Percentiles rank a stretch among this genome's conserved stretches.
Evolutionary conservation across 805 yeast genomes (phyloP).

Genomic region (Naumovozyma dairenensis): DNA sequence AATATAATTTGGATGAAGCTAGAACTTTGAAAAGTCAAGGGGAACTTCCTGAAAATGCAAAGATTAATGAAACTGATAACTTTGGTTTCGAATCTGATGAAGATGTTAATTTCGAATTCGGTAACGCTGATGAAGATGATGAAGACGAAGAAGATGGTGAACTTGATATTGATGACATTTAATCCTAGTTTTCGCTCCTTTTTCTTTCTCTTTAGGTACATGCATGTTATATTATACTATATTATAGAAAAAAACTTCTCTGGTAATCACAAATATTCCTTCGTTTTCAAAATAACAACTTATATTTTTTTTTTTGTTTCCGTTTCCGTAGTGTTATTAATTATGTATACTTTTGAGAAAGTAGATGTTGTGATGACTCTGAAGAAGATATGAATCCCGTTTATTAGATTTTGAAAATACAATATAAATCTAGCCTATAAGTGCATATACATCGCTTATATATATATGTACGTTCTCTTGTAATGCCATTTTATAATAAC

Average conservation of each 20-base stretch:
- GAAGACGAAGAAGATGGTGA: conserved; percentile 53
- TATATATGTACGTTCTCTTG: too few species aligned
- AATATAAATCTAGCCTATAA: too few species aligned
- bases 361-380: too few species aligned
- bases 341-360: too few species aligned
- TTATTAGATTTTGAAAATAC: too few species aligned
- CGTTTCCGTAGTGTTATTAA: too few species aligned
- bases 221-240: background rate
- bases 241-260: conserved; percentile 1
- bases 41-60: conserved; percentile 94
- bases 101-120: conserved; percentile 96
- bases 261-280: background rate
- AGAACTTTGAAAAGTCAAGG: conserved; percentile 92
- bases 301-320: too few species aligned
- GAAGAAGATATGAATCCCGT: too few species aligned
- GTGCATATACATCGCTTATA: too few species aligned
- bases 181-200: conserved; percentile 16
- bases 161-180: conserved; percentile 92
- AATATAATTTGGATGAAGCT: conserved; percentile 95
- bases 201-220: background rate
- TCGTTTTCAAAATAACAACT: background rate
- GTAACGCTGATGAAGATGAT: conserved; percentile 77
- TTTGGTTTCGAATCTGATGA: conserved; percentile 95
- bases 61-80: conserved; percentile 95
- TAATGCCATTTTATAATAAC: too few species aligned